Evolutionary conservation across 2,329 filamentous ascomycete genomes (phyloP), one percentile per base, ranked within the genome.

Genomic region (Aspergillus sp.): DNA sequence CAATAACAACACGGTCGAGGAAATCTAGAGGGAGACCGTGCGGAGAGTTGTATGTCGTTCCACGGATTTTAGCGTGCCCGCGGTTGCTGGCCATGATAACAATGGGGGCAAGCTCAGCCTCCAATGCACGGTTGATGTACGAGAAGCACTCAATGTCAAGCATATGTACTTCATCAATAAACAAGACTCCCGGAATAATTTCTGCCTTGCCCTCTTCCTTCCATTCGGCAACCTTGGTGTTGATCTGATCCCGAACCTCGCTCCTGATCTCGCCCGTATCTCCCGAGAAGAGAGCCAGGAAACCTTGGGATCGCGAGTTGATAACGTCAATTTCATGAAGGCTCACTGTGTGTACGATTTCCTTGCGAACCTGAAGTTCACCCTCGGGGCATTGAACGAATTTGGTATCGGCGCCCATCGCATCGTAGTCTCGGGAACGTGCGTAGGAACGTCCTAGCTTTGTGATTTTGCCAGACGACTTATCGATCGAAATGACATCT

Each of bases 151-250:
- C 93, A 52, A 97, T 96, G 66, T 98, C 93, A 45, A 98, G 86
- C 91, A 98, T 97, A 76, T 98, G 93, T 5, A 98, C 91, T 73
- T 98, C 93, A 61, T 98, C 93, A 60, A 98, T 95, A 75, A 98
- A 98, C 6, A 98, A 75, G 6, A 98, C 93, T 37, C 93, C 93
- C 0, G 93, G 93, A 0, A 98, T 90, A 43, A 98, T 97, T 71
- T 95, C 90, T 3, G 93, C 93, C 70, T 98, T 98, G 71, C 93
- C 93, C 71, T 98, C 93, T 69, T 98, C 93, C 70, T 95, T 96
- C 93, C 93, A 98, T 70, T 98, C 93, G 38, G 85, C 90, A 2
- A 98, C 90, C 71, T 98, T 98, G 56, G 88, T 96, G 73, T 98
- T 95, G 77, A 98, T 98, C 74, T 98, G 93, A 66, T 97, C 91